A percentile compares a stretch with the other conserved stretches of the same genome.
Conservation (phyloP, 148 eudicot genomes). For the Gaultheria prostrata region DNA sequence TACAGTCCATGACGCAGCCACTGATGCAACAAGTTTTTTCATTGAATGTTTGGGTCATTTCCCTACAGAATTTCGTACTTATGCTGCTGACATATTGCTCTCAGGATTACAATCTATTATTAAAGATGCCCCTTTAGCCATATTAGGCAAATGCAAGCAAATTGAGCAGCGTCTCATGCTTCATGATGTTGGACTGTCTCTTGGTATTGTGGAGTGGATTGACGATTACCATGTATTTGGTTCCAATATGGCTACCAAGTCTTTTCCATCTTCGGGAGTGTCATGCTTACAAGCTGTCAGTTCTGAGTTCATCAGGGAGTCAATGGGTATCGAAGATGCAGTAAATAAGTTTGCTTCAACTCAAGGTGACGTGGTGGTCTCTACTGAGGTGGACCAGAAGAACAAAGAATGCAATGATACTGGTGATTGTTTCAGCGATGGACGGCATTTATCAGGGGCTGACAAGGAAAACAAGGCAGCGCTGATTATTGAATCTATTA, state of each 20-base stretch:
- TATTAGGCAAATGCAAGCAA: constrained; percentile 56
- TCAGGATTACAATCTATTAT: constrained; percentile 58
- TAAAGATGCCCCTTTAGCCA: constrained; percentile 61
- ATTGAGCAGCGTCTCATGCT: constrained; percentile 67
- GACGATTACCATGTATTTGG: constrained; percentile 53
- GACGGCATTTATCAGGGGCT: constrained; percentile 15
- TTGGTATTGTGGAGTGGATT: constrained; percentile 87
- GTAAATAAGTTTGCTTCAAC: constrained; percentile 22
- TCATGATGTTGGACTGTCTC: constrained; percentile 80
- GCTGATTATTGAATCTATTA: constrained; percentile 66
- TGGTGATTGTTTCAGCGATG: constrained; percentile 10
- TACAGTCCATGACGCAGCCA: constrained; percentile 25
- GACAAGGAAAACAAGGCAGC: constrained; percentile 42
- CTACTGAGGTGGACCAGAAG: constrained; percentile 27
- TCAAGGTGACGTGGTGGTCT: constrained; percentile 18
- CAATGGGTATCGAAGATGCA: constrained; percentile 16
- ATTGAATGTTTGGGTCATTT: constrained; percentile 72
- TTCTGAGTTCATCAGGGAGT: constrained; percentile 21
- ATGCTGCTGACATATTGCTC: constrained; percentile 78
- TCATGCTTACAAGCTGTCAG: constrained; percentile 27
- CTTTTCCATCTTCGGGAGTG: constrained; percentile 25
- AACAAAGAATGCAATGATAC: constrained; percentile 14
- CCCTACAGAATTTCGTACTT: constrained; percentile 68
- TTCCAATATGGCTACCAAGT: constrained; percentile 30
- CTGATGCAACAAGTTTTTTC: constrained; percentile 47